Evolutionary conservation across 2,329 filamentous ascomycete genomes (phyloP).

Genomic region (Nothopassalora personata): DNA sequence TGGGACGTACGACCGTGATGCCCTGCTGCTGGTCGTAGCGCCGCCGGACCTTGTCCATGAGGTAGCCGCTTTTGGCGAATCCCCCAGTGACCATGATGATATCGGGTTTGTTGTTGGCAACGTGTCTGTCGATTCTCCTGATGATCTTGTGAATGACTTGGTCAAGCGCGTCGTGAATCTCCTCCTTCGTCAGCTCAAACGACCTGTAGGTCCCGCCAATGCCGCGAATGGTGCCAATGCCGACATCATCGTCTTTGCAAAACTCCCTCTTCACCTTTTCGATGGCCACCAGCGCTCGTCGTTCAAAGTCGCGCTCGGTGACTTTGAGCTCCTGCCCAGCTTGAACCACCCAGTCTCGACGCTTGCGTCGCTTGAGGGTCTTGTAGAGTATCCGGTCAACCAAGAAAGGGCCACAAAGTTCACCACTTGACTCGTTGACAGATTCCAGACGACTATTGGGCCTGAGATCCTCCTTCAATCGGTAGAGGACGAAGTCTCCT

Average conservation of each 20-base stretch:
- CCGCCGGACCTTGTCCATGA: slow-evolving; percentile 4
- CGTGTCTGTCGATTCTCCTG: slow-evolving; percentile 1
- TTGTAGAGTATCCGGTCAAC: slow-evolving; percentile 8
- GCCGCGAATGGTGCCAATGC: not conserved
- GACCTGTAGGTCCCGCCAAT: not conserved
- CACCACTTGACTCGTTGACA: slow-evolving; percentile 6
- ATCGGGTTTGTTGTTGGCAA: not conserved
- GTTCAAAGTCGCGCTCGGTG: slow-evolving; percentile 5
- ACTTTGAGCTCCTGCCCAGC: not conserved
- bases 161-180: slow-evolving; percentile 8
- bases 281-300: slow-evolving; percentile 1
- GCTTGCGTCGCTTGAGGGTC: not conserved
- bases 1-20: slow-evolving; percentile 3
- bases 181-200: not conserved
- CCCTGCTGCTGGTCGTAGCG: slow-evolving; percentile 1
- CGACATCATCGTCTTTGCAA: not conserved
- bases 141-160: slow-evolving; percentile 1
- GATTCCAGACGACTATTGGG: slow-evolving; percentile 5
- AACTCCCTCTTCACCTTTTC: slow-evolving; percentile 9
- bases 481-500: slow-evolving; percentile 3
- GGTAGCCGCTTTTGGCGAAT: slow-evolving; percentile 8
- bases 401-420: slow-evolving; percentile 8
- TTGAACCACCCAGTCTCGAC: not conserved
- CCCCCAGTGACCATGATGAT: slow-evolving; percentile 12
- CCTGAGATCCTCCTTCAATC: slow-evolving; percentile 1